phyloP scores from a whole-genome alignment of 1,139 yeast genomes.

The Yamadazyma pseudoaaseri region DNA sequence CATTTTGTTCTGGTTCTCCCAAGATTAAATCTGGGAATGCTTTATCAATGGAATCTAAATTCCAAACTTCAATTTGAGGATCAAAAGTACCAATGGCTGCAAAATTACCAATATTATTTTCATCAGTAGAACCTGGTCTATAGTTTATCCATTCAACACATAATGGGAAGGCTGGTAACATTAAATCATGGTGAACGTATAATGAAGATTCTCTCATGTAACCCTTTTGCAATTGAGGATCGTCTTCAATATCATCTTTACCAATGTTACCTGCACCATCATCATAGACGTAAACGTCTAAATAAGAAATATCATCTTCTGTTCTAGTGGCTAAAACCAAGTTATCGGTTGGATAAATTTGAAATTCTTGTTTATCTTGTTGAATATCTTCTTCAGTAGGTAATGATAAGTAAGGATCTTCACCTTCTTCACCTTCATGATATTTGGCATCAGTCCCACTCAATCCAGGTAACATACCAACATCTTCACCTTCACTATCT shows the following conservation, averaged over 20 bases:
- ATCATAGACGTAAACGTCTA: conserved; percentile 93
- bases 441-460: conserved; percentile 50
- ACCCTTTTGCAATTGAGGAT: conserved; percentile 65
- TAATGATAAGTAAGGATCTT: conserved; percentile 73
- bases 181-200: conserved; percentile 93
- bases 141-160: conserved; percentile 95
- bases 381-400: conserved; percentile 63
- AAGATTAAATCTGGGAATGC: conserved; percentile 93
- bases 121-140: conserved; percentile 43
- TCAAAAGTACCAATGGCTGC: conserved; percentile 98
- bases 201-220: conserved; percentile 69
- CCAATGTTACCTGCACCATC: conserved; percentile 88
- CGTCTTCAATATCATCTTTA: conserved; percentile 59
- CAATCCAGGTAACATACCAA: conserved; percentile 72
- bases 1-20: conserved; percentile 68
- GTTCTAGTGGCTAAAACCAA: conserved; percentile 90
- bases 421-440: conserved; percentile 56
- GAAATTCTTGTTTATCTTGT: conserved; percentile 80
- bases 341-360: conserved; percentile 87
- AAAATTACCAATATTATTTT: conserved; percentile 67
- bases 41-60: conserved; percentile 86
- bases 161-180: conserved; percentile 96
- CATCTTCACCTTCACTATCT: conserved; percentile 47
- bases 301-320: conserved; percentile 88
- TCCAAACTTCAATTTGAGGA: conserved; percentile 97